phyloP scores from a whole-genome alignment of 495 filamentous ascomycete genomes.

The Aspergillus mulundensis region DNA sequence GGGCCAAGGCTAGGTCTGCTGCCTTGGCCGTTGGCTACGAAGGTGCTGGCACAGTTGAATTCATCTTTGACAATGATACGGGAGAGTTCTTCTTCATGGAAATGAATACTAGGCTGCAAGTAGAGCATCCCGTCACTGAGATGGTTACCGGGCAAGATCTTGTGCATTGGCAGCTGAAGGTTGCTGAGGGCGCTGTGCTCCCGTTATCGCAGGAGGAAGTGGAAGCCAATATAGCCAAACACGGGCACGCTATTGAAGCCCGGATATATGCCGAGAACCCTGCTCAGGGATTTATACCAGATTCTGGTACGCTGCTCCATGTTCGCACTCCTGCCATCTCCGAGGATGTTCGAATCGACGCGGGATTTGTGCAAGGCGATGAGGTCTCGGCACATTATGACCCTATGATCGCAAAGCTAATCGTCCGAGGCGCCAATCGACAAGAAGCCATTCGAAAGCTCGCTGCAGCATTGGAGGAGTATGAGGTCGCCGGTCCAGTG shows the following conservation, averaged over 20 bases:
- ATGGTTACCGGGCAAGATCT: slow-evolving; percentile 94
- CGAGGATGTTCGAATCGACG: slow-evolving; percentile 80
- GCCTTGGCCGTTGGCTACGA: slow-evolving; percentile 91
- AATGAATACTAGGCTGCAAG: slow-evolving; percentile 97
- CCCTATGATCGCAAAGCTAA: slow-evolving; percentile 98
- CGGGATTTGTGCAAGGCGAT: slow-evolving; percentile 87
- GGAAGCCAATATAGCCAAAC: slow-evolving; percentile 65
- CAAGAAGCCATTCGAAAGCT: slow-evolving; percentile 81
- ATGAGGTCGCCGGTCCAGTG: slow-evolving; percentile 86
- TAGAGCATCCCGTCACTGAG: slow-evolving; percentile 96
- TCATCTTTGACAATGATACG: slow-evolving; percentile 95
- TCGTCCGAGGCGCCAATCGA: slow-evolving; percentile 76
- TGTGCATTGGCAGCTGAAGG: slow-evolving; percentile 92
- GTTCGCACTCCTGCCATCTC: slow-evolving; percentile 66
- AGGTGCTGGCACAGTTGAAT: slow-evolving; percentile 95
- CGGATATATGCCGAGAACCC: slow-evolving; percentile 97
- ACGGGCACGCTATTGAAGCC: slow-evolving; percentile 89
- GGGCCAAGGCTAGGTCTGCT: slow-evolving; percentile 88
- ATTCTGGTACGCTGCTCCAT: slow-evolving; percentile 85
- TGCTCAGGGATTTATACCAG: slow-evolving; percentile 82
- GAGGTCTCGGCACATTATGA: slow-evolving; percentile 95
- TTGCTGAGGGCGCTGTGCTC: slow-evolving; percentile 82
- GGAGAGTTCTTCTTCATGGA: slow-evolving; percentile 99
- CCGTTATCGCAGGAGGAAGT: slow-evolving; percentile 83
- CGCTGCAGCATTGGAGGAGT: slow-evolving; percentile 74